phyloP scores from a whole-genome alignment of 331 rosid genomes.

The Malus hybrid region DNA sequence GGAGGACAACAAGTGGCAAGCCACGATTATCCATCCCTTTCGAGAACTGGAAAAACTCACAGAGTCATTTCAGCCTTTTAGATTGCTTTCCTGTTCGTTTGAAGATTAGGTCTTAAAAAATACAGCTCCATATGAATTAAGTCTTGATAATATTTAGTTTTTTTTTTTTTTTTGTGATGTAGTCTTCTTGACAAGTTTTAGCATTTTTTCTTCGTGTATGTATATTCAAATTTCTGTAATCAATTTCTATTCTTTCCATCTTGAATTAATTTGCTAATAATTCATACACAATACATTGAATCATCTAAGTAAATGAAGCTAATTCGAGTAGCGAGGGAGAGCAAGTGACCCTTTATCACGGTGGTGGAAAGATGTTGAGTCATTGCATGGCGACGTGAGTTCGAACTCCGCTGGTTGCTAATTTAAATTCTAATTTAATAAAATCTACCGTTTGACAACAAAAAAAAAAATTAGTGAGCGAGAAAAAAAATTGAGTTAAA shows the following conservation, averaged over 20 bases:
- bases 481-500: background rate
- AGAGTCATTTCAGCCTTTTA: background rate
- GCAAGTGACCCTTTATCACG: background rate
- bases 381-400: too few relatives aligned
- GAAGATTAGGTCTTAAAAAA: background rate
- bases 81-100: background rate
- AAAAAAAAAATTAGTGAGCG: too few relatives aligned
- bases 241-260: background rate
- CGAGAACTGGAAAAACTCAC: too few relatives aligned
- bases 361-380: too few relatives aligned
- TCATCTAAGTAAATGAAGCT: background rate
- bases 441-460: too few relatives aligned
- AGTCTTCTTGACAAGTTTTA: background rate
- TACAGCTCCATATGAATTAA: background rate
- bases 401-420: too few relatives aligned
- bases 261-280: background rate
- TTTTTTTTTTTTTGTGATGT: background rate
- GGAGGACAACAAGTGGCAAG: too few relatives aligned
- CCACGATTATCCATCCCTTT: accelerated
- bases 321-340: background rate
- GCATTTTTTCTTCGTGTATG: background rate
- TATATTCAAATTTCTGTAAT: background rate
- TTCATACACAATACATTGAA: background rate
- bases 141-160: too few relatives aligned
- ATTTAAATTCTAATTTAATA: too few relatives aligned